Conservation (phyloP, 2,329 filamentous ascomycete species). For the Myriosclerotinia scirpicola region DNA sequence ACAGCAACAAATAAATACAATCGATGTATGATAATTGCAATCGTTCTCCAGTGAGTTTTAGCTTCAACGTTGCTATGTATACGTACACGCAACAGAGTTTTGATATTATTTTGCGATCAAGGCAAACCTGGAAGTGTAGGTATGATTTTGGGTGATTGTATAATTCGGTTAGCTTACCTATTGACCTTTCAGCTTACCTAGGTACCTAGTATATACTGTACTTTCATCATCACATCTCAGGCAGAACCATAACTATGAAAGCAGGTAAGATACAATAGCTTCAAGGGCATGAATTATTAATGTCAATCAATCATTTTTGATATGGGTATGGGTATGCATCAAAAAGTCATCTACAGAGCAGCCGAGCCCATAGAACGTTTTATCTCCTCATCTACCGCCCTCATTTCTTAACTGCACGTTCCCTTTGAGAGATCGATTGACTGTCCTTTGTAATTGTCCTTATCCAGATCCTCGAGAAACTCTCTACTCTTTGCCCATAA, state of each 20-base stretch:
- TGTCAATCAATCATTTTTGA: not conserved
- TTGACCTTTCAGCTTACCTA: not conserved
- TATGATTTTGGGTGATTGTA: not conserved
- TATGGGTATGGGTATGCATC: not conserved
- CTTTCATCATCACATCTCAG: not conserved
- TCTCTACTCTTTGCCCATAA: slow-evolving; percentile 64
- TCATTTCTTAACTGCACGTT: slow-evolving; percentile 22
- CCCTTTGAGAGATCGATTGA: slow-evolving; percentile 19
- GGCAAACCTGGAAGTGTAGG: too few relatives aligned
- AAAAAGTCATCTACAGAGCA: not conserved
- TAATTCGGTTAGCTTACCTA: not conserved
- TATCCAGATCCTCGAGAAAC: slow-evolving; percentile 50
- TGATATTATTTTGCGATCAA: not conserved
- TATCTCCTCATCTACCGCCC: not conserved
- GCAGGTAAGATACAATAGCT: too few relatives aligned
- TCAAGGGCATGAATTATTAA: not conserved
- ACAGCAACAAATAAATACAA: slow-evolving; percentile 6
- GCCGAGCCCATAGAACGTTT: too few relatives aligned
- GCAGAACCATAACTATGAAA: not conserved
- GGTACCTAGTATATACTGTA: too few relatives aligned
- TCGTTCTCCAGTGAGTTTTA: not conserved
- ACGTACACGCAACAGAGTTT: not conserved
- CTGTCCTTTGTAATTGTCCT: slow-evolving; percentile 22
- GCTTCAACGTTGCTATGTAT: not conserved
- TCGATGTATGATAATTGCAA: not conserved